These are phyloP conservation scores for Aspergillus terreus DNA, from an alignment of 2,329 filamentous ascomycete genomes.

Conservation along the genomic window DNA sequence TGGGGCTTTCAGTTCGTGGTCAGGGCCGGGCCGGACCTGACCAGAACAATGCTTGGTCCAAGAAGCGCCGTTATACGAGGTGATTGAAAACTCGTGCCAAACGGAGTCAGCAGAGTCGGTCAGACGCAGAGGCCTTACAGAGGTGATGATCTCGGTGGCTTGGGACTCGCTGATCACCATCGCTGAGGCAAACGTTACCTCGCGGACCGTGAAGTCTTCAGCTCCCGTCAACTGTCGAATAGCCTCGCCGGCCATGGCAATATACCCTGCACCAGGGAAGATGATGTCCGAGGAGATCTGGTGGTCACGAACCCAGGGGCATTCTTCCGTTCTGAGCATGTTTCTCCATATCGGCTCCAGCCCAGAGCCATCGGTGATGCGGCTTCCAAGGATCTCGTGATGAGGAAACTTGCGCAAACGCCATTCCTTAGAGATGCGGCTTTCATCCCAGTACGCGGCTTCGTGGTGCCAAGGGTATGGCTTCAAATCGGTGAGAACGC, in stretches of 20 bases:
- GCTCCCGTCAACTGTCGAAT: constrained; percentile 10
- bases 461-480: constrained; percentile 22
- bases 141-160: constrained; percentile 13
- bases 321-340: constrained; percentile 19
- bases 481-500: constrained; percentile 17
- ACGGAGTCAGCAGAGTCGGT: constrained; percentile 6
- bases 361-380: constrained; percentile 18
- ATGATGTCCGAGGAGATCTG: constrained; percentile 16
- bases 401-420: constrained; percentile 20
- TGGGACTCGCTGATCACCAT: constrained; percentile 4
- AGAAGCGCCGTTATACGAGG: constrained; percentile 2
- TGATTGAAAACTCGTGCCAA: constrained; percentile 16
- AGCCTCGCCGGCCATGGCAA: constrained; percentile 23
- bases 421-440: constrained; percentile 11
- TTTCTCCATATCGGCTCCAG: constrained; percentile 27
- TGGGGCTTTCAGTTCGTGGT: neutral
- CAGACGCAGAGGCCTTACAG: constrained; percentile 4
- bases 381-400: constrained; percentile 27
- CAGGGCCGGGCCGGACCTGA: constrained; percentile 4
- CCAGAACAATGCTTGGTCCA: constrained; percentile 17
- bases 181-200: constrained; percentile 11
- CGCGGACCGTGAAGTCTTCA: constrained; percentile 9
- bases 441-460: constrained; percentile 18
- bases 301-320: constrained; percentile 31
- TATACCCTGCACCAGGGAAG: constrained; percentile 23